Percentiles rank a stretch among this genome's conserved stretches.
Conservation (phyloP, 2,329 filamentous ascomycete species). For the Ceratocystis papillata region DNA sequence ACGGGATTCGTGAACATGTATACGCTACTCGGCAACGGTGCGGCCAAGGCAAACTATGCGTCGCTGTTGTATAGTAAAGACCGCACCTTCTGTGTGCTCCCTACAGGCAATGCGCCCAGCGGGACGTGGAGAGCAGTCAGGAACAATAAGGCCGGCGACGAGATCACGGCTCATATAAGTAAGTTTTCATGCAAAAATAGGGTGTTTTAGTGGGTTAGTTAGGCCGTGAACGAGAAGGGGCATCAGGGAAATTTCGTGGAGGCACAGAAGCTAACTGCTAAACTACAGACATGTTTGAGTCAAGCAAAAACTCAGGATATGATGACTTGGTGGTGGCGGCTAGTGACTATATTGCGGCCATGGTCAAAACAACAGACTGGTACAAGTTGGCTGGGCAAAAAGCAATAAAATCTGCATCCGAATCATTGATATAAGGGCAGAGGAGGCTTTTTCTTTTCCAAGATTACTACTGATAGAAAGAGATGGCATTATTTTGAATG, state of each 20-base stretch:
- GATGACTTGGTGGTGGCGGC: slow-evolving; percentile 55
- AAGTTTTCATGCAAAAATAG: slow-evolving; percentile 29
- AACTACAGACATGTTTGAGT: slow-evolving; percentile 57
- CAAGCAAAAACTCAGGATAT: slow-evolving; percentile 62
- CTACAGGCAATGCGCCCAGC: slow-evolving; percentile 41
- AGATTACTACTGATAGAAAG: background rate
- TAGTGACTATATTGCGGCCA: slow-evolving; percentile 52
- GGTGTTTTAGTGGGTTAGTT: background rate
- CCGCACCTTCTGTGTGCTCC: slow-evolving; percentile 82
- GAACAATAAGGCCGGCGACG: slow-evolving; percentile 70
- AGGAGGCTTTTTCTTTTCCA: background rate
- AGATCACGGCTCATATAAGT: slow-evolving; percentile 69
- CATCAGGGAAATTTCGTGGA: background rate
- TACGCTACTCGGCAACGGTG: slow-evolving; percentile 65
- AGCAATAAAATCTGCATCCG: slow-evolving; percentile 27
- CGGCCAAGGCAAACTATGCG: slow-evolving; percentile 33
- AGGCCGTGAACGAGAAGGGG: background rate
- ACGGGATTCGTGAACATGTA: slow-evolving; percentile 82
- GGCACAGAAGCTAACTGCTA: background rate
- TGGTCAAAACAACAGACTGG: slow-evolving; percentile 53
- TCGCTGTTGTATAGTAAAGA: slow-evolving; percentile 27
- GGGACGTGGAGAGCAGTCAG: slow-evolving; percentile 57
- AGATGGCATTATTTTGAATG: no score
- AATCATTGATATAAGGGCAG: slow-evolving; percentile 8
- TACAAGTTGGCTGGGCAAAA: slow-evolving; percentile 45